Evolutionary conservation across 371 early-diverging fungal species (phyloP).

Genomic region (Mucor indicus): DNA sequence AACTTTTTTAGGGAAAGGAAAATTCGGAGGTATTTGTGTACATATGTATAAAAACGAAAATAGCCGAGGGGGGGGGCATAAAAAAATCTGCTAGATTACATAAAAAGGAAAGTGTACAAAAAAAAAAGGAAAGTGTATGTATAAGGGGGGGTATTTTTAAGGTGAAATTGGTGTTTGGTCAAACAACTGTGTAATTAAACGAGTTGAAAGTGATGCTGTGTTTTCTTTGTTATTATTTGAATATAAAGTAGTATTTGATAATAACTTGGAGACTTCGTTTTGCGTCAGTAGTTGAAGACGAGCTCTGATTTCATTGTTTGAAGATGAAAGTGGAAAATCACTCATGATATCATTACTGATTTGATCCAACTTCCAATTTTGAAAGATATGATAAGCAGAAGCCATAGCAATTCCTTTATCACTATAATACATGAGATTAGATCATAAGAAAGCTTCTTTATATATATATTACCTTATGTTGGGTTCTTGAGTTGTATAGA

Average conservation of each 20-base stretch:
- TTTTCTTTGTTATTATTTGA: constrained; percentile 35
- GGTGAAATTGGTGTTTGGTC: constrained; percentile 41
- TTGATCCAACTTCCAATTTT: constrained; percentile 39
- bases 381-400: constrained; percentile 45
- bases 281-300: constrained; percentile 20
- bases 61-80: too few species aligned
- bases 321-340: constrained; percentile 5
- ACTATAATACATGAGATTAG: constrained; percentile 16
- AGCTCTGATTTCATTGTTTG: constrained; percentile 10
- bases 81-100: too few species aligned
- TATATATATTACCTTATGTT: constrained; percentile 22
- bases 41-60: background rate
- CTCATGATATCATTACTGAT: constrained; percentile 12
- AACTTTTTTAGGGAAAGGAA: background rate
- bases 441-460: background rate
- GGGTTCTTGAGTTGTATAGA: constrained; percentile 23
- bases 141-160: constrained; percentile 5
- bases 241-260: constrained; percentile 10
- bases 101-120: background rate
- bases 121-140: background rate
- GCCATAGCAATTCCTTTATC: constrained; percentile 51
- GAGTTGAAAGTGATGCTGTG: constrained; percentile 27
- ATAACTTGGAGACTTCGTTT: constrained; percentile 16
- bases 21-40: background rate
- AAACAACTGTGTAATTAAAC: constrained; percentile 33